These are phyloP conservation scores for Botrytis deweyae DNA, from an alignment of 2,329 filamentous ascomycete species.

Conservation along the genomic window DNA sequence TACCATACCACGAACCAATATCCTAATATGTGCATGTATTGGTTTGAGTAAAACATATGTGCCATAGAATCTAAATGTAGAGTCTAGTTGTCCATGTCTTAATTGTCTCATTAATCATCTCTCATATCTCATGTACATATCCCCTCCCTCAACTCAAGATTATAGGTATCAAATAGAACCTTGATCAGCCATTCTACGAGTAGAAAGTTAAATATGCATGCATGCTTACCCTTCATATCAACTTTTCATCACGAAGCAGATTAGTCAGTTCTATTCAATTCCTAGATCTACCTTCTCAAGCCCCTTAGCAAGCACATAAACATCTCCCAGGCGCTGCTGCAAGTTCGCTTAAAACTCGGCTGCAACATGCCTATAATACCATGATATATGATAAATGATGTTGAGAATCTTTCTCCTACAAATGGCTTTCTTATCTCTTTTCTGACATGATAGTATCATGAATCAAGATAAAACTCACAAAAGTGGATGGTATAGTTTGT, in stretches of 20 bases:
- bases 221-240: neutral
- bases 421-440: no score
- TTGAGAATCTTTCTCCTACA: neutral
- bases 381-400: neutral
- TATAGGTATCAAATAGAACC: neutral
- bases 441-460: fast-evolving
- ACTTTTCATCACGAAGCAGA: neutral
- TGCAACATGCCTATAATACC: no score
- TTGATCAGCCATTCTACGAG: neutral
- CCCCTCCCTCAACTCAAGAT: neutral
- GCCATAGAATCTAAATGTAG: no score
- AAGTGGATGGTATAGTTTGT: neutral
- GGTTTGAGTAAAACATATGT: no score
- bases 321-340: fast-evolving
- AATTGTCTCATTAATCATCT: neutral
- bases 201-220: no score
- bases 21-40: no score
- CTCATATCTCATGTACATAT: no score
- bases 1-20: no score
- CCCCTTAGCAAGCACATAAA: neutral
- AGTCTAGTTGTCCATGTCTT: no score
- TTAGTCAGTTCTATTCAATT: neutral
- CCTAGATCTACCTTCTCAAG: neutral
- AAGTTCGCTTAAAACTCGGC: neutral
- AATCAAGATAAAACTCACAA: neutral